Evolutionary conservation across 2,329 filamentous ascomycete species (phyloP).

Genomic region (Phialophora chinensis): DNA sequence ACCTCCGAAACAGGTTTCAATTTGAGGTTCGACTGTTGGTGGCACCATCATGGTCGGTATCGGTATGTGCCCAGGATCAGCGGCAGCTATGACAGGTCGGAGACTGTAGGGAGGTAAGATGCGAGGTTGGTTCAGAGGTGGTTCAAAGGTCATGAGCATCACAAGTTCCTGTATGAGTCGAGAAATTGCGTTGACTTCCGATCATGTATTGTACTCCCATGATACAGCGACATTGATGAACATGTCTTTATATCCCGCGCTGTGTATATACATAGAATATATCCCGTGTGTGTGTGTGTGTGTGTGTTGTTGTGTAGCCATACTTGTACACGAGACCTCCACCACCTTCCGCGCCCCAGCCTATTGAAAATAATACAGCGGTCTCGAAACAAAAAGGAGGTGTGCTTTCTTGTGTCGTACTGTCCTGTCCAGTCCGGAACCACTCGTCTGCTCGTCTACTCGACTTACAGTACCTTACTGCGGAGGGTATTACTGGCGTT

Average conservation of each 20-base stretch:
- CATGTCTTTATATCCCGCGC: neutral
- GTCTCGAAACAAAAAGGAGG: no score
- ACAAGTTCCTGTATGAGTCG: neutral
- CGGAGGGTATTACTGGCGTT: no score
- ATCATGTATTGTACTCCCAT: neutral
- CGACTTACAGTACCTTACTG: no score
- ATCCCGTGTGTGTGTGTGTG: neutral
- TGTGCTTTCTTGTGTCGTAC: no score
- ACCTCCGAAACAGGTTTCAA: conserved; percentile 13
- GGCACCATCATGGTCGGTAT: conserved; percentile 10
- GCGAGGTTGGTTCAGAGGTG: neutral
- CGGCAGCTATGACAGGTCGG: neutral
- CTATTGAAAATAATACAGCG: no score
- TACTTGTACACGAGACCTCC: neutral
- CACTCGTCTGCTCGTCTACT: no score
- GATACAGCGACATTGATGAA: neutral
- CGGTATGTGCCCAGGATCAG: neutral
- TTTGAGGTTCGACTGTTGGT: conserved; percentile 18
- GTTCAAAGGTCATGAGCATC: neutral
- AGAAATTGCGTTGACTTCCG: neutral
- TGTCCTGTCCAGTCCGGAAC: no score
- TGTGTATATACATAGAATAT: neutral
- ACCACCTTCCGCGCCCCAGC: no score
- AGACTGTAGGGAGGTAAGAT: neutral
- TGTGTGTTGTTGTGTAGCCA: neutral